Base-by-base conservation (phyloP, 305 asterid species). In the Solanum chacoense region DNA sequence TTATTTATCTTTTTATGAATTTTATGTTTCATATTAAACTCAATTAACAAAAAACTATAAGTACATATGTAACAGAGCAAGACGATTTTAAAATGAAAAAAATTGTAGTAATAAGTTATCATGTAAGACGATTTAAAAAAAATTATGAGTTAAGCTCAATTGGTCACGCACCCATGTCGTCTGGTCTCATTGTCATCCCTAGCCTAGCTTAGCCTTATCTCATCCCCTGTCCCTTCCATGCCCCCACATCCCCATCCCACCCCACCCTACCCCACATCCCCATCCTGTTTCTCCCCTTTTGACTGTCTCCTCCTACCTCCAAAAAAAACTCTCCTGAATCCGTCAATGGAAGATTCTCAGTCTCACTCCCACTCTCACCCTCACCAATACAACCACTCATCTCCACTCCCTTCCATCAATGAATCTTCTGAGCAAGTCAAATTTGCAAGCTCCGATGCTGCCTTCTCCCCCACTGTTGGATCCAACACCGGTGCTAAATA, bases 261-360 rank as follows among this genome's bases (percentile, higher is more conserved):
- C 36, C 40, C 77, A 3, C 55, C 35, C 55, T n/a, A 37, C 36
- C 77, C 77, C 76, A 31, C 88, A 74, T 4, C 38, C 37, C n/a
- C 5, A 28, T 20, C 55, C 67, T 18, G 22, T 59, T 29, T 13
- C 67, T 34, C 24, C 12, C 50, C 87, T 80, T 81, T 80, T 88
- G 69, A 88, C 89, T 18, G 22, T 87, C 88, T 87, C 73, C 45
- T 71, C 88, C 69, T 4, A 28, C 85, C 87, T 69, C 50, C 67
- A 26, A 24, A 50, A 28, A 50, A 34, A 28, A 26, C 76, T 42
- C 88, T 20, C 18, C 83, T 59, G 59, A 69, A 29, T 67, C 92
- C 92, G 65, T 88, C 96, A 81, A 94, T 94, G 96, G 98, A 91
- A 90, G 94, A 91, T 78, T 90, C 94, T 67, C 91, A 89, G 91